Evolutionary conservation across 169 alveolate species (phyloP).

Genomic region (Cryptosporidium ubiquitum): DNA sequence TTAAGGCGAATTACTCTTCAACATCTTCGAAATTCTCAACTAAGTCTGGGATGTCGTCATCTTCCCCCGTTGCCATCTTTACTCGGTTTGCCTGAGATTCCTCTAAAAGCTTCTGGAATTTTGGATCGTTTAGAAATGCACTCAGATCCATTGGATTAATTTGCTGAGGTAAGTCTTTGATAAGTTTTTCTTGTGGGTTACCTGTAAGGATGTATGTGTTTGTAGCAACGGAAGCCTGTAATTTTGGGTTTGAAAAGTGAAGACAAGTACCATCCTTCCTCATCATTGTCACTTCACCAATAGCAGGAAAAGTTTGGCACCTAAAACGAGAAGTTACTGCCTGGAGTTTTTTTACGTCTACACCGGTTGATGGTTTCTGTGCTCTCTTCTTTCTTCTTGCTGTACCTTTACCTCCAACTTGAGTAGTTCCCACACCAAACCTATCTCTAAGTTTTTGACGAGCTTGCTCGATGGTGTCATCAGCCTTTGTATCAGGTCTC

Average conservation of each 20-base stretch:
- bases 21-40: constrained; percentile 85
- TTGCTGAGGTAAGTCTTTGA: constrained; percentile 82
- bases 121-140: constrained; percentile 76
- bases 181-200: constrained; percentile 89
- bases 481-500: constrained; percentile 88
- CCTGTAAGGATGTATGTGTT: constrained; percentile 95
- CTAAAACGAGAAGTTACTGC: constrained; percentile 91
- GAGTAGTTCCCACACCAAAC: constrained; percentile 89
- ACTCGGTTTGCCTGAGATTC: constrained; percentile 66
- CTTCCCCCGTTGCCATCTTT: constrained; percentile 21
- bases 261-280: constrained; percentile 93
- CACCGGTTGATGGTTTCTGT: constrained; percentile 85
- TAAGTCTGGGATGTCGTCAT: constrained; percentile 81
- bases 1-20: constrained; percentile 24
- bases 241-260: constrained; percentile 92
- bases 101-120: constrained; percentile 75
- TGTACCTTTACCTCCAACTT: constrained; percentile 96
- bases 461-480: constrained; percentile 85
- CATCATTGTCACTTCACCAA: constrained; percentile 95
- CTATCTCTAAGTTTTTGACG: constrained; percentile 92
- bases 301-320: constrained; percentile 92
- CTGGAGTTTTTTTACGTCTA: constrained; percentile 93
- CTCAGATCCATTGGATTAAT: constrained; percentile 82
- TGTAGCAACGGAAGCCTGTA: constrained; percentile 93
- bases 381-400: constrained; percentile 94